Percentiles rank a stretch among this genome's conserved stretches.
Conservation (phyloP, 345 rosid species). For the Lepidium didymum region DNA sequence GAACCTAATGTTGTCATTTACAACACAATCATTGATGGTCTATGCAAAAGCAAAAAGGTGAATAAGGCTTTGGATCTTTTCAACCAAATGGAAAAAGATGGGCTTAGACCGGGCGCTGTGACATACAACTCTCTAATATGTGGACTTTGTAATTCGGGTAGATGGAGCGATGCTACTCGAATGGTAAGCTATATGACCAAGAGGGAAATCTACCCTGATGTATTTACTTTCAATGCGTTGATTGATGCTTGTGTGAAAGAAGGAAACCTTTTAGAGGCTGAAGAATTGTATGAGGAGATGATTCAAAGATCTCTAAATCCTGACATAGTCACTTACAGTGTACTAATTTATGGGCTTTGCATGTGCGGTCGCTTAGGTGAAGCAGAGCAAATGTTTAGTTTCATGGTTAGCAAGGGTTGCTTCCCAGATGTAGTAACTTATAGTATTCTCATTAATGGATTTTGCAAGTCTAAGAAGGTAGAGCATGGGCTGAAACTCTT, state of each 20-base stretch:
- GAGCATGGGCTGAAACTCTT: slow-evolving; percentile 34
- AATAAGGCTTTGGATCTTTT: slow-evolving; percentile 8
- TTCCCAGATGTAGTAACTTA: slow-evolving; percentile 30
- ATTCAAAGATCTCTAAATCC: slow-evolving; percentile 15
- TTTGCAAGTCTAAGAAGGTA: slow-evolving; percentile 27
- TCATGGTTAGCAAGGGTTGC: slow-evolving; percentile 23
- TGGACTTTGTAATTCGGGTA: slow-evolving; percentile 16
- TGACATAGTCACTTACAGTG: slow-evolving; percentile 23
- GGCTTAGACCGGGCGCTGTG: background rate
- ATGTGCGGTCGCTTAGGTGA: slow-evolving; percentile 23
- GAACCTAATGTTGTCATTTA: slow-evolving; percentile 17
- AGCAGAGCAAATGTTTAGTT: slow-evolving; percentile 19
- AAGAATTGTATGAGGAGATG: slow-evolving; percentile 22
- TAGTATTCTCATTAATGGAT: slow-evolving; percentile 32
- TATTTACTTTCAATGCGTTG: slow-evolving; percentile 24
- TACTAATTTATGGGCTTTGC: slow-evolving; percentile 20
- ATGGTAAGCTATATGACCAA: slow-evolving; percentile 12
- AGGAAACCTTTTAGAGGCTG: slow-evolving; percentile 7
- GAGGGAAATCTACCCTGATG: slow-evolving; percentile 18
- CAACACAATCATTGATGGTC: slow-evolving; percentile 21
- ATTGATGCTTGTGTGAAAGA: slow-evolving; percentile 16
- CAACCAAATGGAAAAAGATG: background rate
- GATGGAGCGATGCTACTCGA: slow-evolving; percentile 10
- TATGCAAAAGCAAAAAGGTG: slow-evolving; percentile 13
- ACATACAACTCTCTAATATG: slow-evolving; percentile 12